A percentile compares a stretch with the other conserved stretches of the same genome.
Conservation (phyloP, 148 eudicot species). For the Cornus suecica region DNA sequence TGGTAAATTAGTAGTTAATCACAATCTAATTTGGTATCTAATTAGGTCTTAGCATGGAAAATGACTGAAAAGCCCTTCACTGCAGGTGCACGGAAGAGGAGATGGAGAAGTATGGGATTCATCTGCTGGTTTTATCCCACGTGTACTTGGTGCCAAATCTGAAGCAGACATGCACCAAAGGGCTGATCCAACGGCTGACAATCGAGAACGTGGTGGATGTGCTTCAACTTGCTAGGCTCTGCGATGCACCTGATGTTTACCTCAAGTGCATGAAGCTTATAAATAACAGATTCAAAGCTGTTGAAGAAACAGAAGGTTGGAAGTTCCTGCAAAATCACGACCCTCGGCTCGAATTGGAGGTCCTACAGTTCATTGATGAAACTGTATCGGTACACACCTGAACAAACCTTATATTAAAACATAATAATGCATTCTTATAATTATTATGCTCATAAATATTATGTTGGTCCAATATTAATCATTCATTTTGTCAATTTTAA, state of each 20-base stretch:
- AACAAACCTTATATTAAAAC: not conserved
- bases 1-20: too few species aligned
- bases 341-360: conserved; percentile 79
- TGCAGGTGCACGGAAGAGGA: conserved; percentile 74
- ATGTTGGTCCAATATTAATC: too few species aligned
- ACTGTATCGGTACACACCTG: conserved; percentile 51
- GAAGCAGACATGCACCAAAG: conserved; percentile 74
- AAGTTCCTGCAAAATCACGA: conserved; percentile 71
- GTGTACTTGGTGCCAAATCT: conserved; percentile 75
- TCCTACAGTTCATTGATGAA: conserved; percentile 86
- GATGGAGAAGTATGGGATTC: conserved; percentile 79
- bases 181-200: conserved; percentile 43
- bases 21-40: too few species aligned
- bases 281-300: conserved; percentile 43
- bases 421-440: too few species aligned
- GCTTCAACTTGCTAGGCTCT: conserved; percentile 75
- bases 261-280: conserved; percentile 68
- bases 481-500: too few species aligned
- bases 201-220: conserved; percentile 72
- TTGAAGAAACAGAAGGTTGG: conserved; percentile 86
- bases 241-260: conserved; percentile 82
- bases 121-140: conserved; percentile 76
- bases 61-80: conserved; percentile 3
- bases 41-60: too few species aligned
- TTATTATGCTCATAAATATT: too few species aligned